These are phyloP conservation scores for Fraxinus dipetala DNA, from an alignment of 305 asterid genomes.

Conservation along the genomic window DNA sequence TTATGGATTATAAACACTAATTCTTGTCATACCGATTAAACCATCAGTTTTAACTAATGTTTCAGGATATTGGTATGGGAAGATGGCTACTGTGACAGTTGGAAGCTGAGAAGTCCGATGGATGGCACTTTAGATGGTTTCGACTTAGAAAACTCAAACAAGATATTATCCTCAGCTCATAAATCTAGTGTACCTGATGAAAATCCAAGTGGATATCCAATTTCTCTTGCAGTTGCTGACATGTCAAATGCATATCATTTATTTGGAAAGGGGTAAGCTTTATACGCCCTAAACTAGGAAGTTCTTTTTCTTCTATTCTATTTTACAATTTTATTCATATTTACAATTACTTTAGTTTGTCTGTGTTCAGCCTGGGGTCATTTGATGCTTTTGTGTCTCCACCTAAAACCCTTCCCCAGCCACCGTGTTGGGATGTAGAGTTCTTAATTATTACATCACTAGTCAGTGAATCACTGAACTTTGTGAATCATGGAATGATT, in stretches of 20 bases:
- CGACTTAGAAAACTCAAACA: conserved; percentile 31
- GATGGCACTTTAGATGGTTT: conserved; percentile 31
- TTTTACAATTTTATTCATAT: background rate
- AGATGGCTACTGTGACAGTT: conserved; percentile 61
- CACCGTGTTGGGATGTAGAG: too few relatives aligned
- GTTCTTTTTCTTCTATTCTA: background rate
- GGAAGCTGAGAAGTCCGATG: conserved; percentile 34
- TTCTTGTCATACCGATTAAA: background rate
- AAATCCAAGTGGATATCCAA: conserved; percentile 36
- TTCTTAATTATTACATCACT: too few relatives aligned
- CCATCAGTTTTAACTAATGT: conserved; percentile 17
- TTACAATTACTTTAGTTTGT: background rate
- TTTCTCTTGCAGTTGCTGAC: conserved; percentile 58
- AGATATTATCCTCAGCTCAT: conserved; percentile 20
- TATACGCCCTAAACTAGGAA: background rate
- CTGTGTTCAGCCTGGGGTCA: background rate
- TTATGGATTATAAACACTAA: conserved; percentile 13
- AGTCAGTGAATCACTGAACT: too few relatives aligned
- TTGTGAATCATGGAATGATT: too few relatives aligned
- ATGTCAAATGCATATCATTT: conserved; percentile 62
- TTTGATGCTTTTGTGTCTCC: background rate
- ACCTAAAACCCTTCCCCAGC: background rate
- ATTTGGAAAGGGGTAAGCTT: conserved; percentile 67
- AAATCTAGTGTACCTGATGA: conserved; percentile 32
- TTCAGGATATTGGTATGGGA: conserved; percentile 84